Evolutionary conservation across 768 basidiomycete species (phyloP).

Genomic region (Suillus plorans): DNA sequence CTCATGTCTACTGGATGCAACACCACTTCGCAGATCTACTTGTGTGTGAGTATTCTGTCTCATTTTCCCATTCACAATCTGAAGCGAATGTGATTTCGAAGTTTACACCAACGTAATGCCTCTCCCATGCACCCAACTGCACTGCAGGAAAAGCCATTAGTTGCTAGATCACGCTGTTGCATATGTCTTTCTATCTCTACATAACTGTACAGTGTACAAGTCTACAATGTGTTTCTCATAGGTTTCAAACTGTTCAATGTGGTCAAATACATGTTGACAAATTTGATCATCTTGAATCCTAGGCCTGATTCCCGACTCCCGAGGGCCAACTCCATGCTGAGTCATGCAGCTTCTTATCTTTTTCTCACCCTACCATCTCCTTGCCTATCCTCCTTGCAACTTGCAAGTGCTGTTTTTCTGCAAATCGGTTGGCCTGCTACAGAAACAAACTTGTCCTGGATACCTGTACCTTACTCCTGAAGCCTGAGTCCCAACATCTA

Average conservation of each 20-base stretch:
- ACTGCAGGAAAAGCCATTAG: neutral
- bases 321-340: neutral
- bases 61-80: neutral
- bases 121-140: neutral
- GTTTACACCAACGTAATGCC: neutral
- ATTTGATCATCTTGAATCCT: no score
- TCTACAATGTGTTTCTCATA: neutral
- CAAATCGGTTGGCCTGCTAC: neutral
- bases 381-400: neutral
- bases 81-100: neutral
- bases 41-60: neutral
- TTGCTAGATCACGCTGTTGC: neutral
- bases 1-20: neutral
- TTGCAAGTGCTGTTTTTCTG: neutral
- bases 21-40: neutral
- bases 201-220: neutral
- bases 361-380: conserved; percentile 3
- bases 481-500: neutral
- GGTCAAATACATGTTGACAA: neutral
- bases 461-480: neutral
- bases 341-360: neutral
- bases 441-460: neutral
- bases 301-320: no score
- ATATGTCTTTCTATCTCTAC: neutral
- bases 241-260: neutral